Base-by-base conservation (phyloP, 345 rosid species). In the Sonneratia caseolaris region DNA sequence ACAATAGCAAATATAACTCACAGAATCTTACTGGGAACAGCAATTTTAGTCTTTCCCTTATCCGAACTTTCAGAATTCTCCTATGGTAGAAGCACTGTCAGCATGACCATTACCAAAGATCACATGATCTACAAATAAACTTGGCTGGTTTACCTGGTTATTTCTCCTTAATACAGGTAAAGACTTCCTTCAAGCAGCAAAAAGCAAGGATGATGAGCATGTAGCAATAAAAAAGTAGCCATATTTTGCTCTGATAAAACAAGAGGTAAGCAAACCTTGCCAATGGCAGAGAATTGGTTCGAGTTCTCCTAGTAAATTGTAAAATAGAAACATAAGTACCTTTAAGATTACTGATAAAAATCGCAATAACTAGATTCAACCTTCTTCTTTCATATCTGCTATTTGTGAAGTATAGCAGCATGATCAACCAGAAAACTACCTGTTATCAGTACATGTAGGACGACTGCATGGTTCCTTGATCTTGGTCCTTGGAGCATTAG, bases 181-280 rank as follows among this genome's bases (percentile, higher is more conserved):
- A 53, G 88, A 86, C 78, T 83, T 86, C 91, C 93, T 88, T 74
- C 79, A 84, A 64, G 68, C 66, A 51, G 70, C 78, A 59, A n/a
- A 43, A 66, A 38, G 72, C 40, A 71, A 75, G 35, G 62, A 78
- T 9, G 36, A 24, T 42, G 42, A 40, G 59, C 75, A 71, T 76
- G 68, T 15, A 48, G 42, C 45, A 77, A 7, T 49, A 40, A 36
- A 3, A 27, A 70, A 38, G 57, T 37, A 47, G 16, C 35, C 36
- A 37, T 32, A 22, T 66, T 27, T 37, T 64, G 49, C 56, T 12
- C 36, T 37, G 37, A 36, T 11, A 59, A 55, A 56, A 27, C 57
- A 22, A 35, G n/a, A 13, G 40, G 59, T 59, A 53, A 64, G 76
- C 79, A 71, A 70, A 87, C 88, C 92, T 83, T 64, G 77, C 64